These are phyloP conservation scores for Plasmopara muralis DNA, from an alignment of 352 stramenopile genomes.

Conservation along the genomic window DNA sequence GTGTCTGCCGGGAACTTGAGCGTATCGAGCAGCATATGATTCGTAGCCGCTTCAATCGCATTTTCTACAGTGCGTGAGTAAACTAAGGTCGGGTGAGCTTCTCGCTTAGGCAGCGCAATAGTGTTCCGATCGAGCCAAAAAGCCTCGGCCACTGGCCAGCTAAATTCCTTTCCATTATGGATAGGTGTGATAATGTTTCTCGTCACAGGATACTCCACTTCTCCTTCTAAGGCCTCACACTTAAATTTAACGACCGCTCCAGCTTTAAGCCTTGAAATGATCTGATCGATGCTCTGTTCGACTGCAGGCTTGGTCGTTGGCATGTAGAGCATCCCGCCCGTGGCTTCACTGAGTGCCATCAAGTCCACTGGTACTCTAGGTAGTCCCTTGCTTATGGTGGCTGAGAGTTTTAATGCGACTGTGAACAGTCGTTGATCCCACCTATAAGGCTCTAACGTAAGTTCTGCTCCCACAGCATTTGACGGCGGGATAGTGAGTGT, in stretches of 20 bases:
- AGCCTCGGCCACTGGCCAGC: constrained; percentile 72
- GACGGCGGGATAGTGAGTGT: constrained; percentile 68
- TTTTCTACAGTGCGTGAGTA: constrained; percentile 66
- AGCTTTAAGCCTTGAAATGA: constrained; percentile 76
- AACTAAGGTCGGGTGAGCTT: constrained; percentile 71
- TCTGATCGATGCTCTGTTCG: constrained; percentile 81
- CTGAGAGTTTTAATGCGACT: constrained; percentile 76
- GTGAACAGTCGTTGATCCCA: constrained; percentile 84
- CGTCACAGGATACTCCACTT: constrained; percentile 37
- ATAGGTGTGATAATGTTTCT: constrained; percentile 72
- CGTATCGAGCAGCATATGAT: constrained; percentile 83
- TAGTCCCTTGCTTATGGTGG: constrained; percentile 46
- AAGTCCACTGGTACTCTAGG: constrained; percentile 57
- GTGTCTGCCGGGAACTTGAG: constrained; percentile 82
- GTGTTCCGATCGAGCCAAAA: constrained; percentile 86
- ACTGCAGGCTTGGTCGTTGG: constrained; percentile 72
- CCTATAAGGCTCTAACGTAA: constrained; percentile 78
- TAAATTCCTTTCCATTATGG: constrained; percentile 73
- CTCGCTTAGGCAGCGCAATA: constrained; percentile 54
- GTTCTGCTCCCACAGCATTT: constrained; percentile 55
- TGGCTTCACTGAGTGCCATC: constrained; percentile 81
- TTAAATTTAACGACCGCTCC: constrained; percentile 80
- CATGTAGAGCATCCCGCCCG: constrained; percentile 76
- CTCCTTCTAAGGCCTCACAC: constrained; percentile 44
- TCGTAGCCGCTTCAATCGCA: constrained; percentile 75